Evolutionary conservation across 148 eudicot genomes (phyloP).

Genomic region (Rhododendron williamsianum): DNA sequence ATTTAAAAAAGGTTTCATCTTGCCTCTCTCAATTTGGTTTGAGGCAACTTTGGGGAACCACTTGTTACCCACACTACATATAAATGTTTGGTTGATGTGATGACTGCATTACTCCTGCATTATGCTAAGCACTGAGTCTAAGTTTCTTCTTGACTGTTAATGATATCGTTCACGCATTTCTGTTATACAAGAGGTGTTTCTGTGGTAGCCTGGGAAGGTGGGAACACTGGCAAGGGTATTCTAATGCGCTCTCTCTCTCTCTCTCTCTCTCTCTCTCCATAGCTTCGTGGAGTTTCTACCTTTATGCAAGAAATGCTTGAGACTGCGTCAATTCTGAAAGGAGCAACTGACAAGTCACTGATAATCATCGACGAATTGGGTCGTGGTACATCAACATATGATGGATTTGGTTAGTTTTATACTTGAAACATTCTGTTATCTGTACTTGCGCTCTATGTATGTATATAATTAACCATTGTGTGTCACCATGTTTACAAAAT

Average conservation of each 20-base stretch:
- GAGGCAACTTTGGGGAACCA: not conserved
- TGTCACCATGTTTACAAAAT: not conserved
- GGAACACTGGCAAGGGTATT: not conserved
- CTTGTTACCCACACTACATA: not conserved
- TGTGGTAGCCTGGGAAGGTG: not conserved
- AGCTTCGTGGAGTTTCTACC: conserved; percentile 98
- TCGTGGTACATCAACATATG: conserved; percentile 99
- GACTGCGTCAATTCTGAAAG: conserved; percentile 97
- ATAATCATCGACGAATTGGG: conserved; percentile 97
- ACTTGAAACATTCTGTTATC: conserved; percentile 8
- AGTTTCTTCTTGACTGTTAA: not conserved
- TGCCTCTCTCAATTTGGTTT: conserved; percentile 2
- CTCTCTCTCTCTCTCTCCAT: conserved; percentile 4
- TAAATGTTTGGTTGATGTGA: not conserved
- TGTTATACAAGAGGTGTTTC: not conserved
- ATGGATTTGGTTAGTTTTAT: conserved; percentile 87
- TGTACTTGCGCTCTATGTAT: not conserved
- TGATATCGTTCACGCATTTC: not conserved
- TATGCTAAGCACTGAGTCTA: not conserved
- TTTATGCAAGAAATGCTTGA: conserved; percentile 99
- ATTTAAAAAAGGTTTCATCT: not conserved
- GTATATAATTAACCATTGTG: not conserved
- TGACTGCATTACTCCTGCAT: not conserved
- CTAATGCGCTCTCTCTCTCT: not conserved
- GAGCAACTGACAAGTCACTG: conserved; percentile 86